Evolutionary conservation across 129 eudicot genomes (phyloP).

Genomic region (Pittosporum tobira): DNA sequence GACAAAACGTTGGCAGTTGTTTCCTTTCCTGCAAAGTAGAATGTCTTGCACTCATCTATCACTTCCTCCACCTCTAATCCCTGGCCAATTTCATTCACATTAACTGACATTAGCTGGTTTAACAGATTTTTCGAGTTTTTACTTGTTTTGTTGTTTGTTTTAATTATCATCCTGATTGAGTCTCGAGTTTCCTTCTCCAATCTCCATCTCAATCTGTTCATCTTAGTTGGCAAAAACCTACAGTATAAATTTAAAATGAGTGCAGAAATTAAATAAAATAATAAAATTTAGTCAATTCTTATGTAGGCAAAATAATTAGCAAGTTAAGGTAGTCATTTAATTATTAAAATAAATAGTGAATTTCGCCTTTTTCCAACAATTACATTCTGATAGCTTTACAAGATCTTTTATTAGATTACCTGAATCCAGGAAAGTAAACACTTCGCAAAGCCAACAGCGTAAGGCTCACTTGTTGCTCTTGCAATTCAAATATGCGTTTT

Average conservation of each 20-base stretch:
- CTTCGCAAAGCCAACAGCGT: slow-evolving; percentile 33
- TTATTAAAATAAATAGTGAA: too few relatives aligned
- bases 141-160: slow-evolving; percentile 8
- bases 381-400: not conserved
- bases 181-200: slow-evolving; percentile 43
- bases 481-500: slow-evolving; percentile 36
- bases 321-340: too few relatives aligned
- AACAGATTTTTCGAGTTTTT: slow-evolving; percentile 23
- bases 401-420: slow-evolving; percentile 15
- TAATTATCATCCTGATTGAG: slow-evolving; percentile 24
- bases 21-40: slow-evolving; percentile 46
- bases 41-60: slow-evolving; percentile 46
- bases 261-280: too few relatives aligned
- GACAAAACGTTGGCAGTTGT: slow-evolving; percentile 37
- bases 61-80: slow-evolving; percentile 28
- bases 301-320: too few relatives aligned
- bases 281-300: too few relatives aligned
- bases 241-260: not conserved
- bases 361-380: not conserved
- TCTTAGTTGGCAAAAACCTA: slow-evolving; percentile 39
- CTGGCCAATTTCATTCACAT: slow-evolving; percentile 11
- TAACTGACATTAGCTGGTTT: slow-evolving; percentile 21
- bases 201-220: slow-evolving; percentile 31
- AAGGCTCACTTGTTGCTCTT: slow-evolving; percentile 32
- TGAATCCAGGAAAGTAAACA: slow-evolving; percentile 42